These are phyloP conservation scores for Diaporthe amygdali DNA, from an alignment of 2,329 filamentous ascomycete species.

Conservation along the genomic window DNA sequence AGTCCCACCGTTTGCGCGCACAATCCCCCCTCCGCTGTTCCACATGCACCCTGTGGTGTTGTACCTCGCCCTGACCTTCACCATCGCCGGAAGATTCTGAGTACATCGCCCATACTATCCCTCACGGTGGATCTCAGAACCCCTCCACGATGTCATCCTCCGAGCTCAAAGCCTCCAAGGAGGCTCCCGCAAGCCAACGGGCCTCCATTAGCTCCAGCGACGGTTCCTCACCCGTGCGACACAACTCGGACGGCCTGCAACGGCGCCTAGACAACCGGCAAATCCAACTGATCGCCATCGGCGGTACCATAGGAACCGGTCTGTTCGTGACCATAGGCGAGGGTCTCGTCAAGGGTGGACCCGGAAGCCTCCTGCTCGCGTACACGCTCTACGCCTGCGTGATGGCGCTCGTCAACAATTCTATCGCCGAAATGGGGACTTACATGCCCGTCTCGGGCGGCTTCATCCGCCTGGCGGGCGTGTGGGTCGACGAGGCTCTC, in stretches of 20 bases:
- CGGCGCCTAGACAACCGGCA: conserved; percentile 59
- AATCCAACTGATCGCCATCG: conserved; percentile 64
- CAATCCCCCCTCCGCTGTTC: background rate
- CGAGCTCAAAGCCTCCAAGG: conserved; percentile 5
- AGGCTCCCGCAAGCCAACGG: conserved; percentile 5
- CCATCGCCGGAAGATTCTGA: conserved; percentile 6
- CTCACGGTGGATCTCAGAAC: background rate
- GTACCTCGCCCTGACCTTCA: background rate
- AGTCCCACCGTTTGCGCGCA: background rate
- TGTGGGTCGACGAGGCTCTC: conserved; percentile 69
- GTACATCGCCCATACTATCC: background rate
- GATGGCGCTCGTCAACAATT: conserved; percentile 68
- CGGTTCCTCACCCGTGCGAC: background rate
- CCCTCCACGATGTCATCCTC: background rate
- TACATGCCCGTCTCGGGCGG: conserved; percentile 68
- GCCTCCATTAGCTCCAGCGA: background rate
- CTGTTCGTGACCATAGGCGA: conserved; percentile 67
- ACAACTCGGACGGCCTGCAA: conserved; percentile 38
- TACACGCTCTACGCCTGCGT: conserved; percentile 61
- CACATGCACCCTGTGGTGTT: conserved; percentile 6
- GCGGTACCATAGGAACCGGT: conserved; percentile 62
- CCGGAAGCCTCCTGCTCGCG: conserved; percentile 60
- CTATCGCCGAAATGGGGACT: conserved; percentile 67
- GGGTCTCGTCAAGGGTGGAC: conserved; percentile 51
- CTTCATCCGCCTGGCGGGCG: conserved; percentile 68